Evolutionary conservation across 495 filamentous ascomycete species (phyloP), one percentile per base, ranked within the genome.

Genomic region (Trichoderma reesei): DNA sequence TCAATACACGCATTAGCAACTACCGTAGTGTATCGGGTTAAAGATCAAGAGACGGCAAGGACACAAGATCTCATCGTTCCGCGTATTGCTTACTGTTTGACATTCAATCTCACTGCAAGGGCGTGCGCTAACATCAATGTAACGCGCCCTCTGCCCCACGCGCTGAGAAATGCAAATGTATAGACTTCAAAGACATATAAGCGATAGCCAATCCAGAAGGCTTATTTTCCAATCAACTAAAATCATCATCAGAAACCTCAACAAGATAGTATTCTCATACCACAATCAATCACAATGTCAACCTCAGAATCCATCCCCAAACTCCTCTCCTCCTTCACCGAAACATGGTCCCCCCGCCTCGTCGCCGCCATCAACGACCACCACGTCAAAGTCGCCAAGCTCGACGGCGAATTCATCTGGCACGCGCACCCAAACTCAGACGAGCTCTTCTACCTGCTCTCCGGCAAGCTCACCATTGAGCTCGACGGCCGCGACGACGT

Each of bases 341-440:
- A 54, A 9, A 34, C 18, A 20, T 64, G 65, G 63, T 67, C 68
- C 34, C 71, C 67, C 13, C 70, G 64, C 26, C 68, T 67, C 20
- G 61, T 72, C 60, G 71, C 67, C 18, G 67, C 64, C 33, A 63
- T 72, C 31, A 72, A 70, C 42, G 64, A 67, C 18, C 66, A 70
- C 63, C 67, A 72, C 63, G 65, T 78, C 64, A 75, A 76, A 60
- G 42, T 76, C 63, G 75, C 72, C 37, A 73, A 72, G 59, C 60
- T 75, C 18, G 59, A 71, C 1, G 75, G 75, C 54, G 66, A 66
- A 7, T 76, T 78, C 63, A 67, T 76, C 39, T 75, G 68, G 70
- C 75, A 78, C 67, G 61, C 71, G 0, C 75, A 78, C 62, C 68
- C 69, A 5, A 68, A 74, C 37, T 74, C 73, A 34, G 75, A 78